Conservation (phyloP, 2,329 filamentous ascomycete genomes). For the Ophiosphaerella narmari region DNA sequence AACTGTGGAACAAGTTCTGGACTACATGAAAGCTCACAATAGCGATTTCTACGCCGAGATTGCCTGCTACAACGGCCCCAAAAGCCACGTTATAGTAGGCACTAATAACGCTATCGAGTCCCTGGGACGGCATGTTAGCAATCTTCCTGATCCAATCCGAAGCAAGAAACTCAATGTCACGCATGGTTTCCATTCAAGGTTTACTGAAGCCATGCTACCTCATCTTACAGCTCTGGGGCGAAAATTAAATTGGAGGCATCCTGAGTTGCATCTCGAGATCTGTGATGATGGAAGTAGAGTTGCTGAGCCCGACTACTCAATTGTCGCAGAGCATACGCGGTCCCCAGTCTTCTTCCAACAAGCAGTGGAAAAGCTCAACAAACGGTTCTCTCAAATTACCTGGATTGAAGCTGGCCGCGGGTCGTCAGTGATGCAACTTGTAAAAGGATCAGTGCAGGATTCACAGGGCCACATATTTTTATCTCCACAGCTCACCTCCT, state of each 20-base stretch:
- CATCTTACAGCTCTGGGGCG: not conserved
- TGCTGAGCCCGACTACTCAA: not conserved
- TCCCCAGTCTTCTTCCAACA: not conserved
- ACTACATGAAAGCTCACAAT: not conserved
- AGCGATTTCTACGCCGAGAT: not conserved
- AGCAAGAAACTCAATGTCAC: not conserved
- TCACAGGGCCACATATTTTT: too few species aligned
- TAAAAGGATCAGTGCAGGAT: too few species aligned
- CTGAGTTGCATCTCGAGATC: not conserved
- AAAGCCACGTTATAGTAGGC: not conserved
- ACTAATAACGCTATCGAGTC: not conserved
- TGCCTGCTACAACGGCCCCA: not conserved
- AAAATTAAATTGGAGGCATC: not conserved
- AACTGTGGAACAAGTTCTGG: not conserved
- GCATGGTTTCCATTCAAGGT: not conserved
- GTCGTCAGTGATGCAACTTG: not conserved
- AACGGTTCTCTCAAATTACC: not conserved
- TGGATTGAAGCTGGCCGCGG: not conserved
- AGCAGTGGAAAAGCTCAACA: not conserved
- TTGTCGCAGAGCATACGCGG: not conserved
- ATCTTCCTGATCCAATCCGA: not conserved
- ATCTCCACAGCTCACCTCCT: too few species aligned
- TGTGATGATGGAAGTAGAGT: not conserved
- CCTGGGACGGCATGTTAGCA: not conserved
- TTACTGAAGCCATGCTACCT: not conserved